Base-by-base conservation (phyloP, 495 filamentous ascomycete species). In the Tuber microsphaerosporum region DNA sequence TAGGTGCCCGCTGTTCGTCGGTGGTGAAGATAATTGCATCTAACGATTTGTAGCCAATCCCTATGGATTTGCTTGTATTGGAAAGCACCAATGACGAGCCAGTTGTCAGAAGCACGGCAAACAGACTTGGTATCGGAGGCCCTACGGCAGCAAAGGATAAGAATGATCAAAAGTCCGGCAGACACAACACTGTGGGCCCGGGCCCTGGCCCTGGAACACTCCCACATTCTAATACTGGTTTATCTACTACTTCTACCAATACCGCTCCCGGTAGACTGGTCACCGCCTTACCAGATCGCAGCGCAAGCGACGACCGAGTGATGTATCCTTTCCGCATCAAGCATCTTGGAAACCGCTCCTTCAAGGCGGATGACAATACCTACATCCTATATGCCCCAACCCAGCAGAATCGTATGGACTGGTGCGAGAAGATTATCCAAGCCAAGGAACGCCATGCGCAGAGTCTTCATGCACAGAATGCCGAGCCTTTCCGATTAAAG, bases 301-400 rank as follows among this genome's bases (percentile, higher is more conserved):
- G 71, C 68, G 82, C 85, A 7, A 89, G 88, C 73, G 91, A 94
- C 78, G 92, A 94, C 75, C 93, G 90, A 83, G 90, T 96, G 56
- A 87, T 98, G 76, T 98, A 92, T 82, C 95, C 96, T 6, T 98
- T 99, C 88, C 91, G 90, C 76, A 90, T 99, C 83, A 97, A 97
- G 83, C 96, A 99, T 85, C 88, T 99, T n/a, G 95, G 95, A 12
- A 91, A 93, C 73, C 88, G 89, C 8, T 75, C 78, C 41, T 9
- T 75, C 42, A 83, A 83, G 68, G 76, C 81, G 10, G 81, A 83
- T 41, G 81, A 83, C 65, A 83, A 79, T 39, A 88, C 87, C 4
- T 98, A 97, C 83, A 96, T 91, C 3, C 87, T 99, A 4, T 98
- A 95, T 79, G 93, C 94, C 1, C 88, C 90, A 42, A 89, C 88